phyloP scores from a whole-genome alignment of 2,329 filamentous ascomycete genomes.

The Colletotrichum chlorophyti region DNA sequence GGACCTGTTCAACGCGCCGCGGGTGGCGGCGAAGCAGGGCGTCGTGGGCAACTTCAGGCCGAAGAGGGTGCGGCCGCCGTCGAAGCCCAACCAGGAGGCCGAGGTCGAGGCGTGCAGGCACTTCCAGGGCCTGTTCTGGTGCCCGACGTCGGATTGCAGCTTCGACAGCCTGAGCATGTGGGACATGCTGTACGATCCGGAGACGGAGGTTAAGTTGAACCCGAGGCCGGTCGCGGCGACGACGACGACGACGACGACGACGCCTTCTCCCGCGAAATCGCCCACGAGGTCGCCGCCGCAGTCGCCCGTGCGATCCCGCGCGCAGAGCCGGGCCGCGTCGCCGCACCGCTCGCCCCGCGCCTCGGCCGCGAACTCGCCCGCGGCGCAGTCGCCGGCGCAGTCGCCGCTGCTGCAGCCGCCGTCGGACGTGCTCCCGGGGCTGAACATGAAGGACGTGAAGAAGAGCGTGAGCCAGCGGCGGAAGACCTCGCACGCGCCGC shows the following conservation, averaged over 20 bases:
- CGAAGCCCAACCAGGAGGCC: conserved; percentile 21
- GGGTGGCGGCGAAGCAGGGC: conserved; percentile 17
- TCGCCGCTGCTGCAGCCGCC: conserved; percentile 9
- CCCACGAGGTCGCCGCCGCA: neutral
- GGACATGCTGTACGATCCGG: conserved; percentile 29
- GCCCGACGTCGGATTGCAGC: conserved; percentile 23
- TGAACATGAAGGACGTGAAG: conserved; percentile 13
- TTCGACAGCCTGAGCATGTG: conserved; percentile 29
- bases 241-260: neutral
- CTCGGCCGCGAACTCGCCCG: too few species aligned
- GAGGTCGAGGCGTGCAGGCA: conserved; percentile 28
- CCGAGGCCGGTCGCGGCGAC: neutral
- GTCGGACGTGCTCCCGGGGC: neutral
- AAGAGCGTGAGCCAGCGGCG: conserved; percentile 6
- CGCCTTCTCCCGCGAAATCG: neutral
- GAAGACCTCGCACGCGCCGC: conserved; percentile 15
- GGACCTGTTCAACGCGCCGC: conserved; percentile 25
- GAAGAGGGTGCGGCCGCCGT: conserved; percentile 11
- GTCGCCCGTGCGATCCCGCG: neutral
- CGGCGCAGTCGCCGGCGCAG: conserved; percentile 8
- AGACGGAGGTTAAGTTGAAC: conserved; percentile 23
- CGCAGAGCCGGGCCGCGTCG: neutral
- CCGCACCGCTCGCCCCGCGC: neutral
- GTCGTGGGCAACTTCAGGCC: conserved; percentile 15
- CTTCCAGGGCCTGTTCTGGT: conserved; percentile 28